Base-by-base conservation (phyloP, 139 green algal species). In the Tetradesmus obliquus region DNA sequence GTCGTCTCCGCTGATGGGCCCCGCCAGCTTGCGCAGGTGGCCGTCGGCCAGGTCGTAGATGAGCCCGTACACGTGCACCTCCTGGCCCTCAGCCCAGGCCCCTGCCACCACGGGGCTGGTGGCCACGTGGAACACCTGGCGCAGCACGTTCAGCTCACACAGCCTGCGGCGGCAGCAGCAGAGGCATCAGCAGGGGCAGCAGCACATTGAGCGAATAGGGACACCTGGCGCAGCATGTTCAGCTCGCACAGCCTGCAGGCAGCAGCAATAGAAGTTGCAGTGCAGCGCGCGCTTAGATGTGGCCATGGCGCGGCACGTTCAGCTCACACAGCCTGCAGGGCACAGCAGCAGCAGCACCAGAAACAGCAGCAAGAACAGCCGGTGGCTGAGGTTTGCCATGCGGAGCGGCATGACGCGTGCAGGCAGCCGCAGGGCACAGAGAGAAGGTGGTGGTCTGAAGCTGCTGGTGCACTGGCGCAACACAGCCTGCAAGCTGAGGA, bases 101-200 rank as follows among this genome's bases (percentile, higher is more conserved):
- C 76, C 32, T 92, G 97, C 96, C 6, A 98, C 97, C 2, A 96
- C 88, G 24, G 96, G 95, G 45, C 20, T 91, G 22, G 94, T 97
- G 94, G 93, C 96, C 12, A 98, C 94, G 91, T 98, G 95, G 93
- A 97, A 97, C 12, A 97, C 95, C 94, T 98, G 97, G 32, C 89
- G 93, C 80, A 96, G 55, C 80, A 95, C 95, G 72, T 97, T 96
- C 62, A 96, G 91, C 91, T 97, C 95, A 84, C 95, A 97, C 90
- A 97, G 92, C 89, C 89, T 89, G 89, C 89, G 84, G 17, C 10
- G 62, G 85, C 60, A 88, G 84, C 8, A 22, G 55, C 17, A 45
- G 32, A 45, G 55, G 15, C 20, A 74, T 32, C 80, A 86, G 74
- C 74, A 82, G 20, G 74, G 9, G 9, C n/a, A 45, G 55, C 55